Percentiles rank a stretch among this genome's conserved stretches.
These are phyloP conservation scores for Malassezia cuniculi DNA, from an alignment of 1,284 basidiomycete species.

Conservation along the genomic window DNA sequence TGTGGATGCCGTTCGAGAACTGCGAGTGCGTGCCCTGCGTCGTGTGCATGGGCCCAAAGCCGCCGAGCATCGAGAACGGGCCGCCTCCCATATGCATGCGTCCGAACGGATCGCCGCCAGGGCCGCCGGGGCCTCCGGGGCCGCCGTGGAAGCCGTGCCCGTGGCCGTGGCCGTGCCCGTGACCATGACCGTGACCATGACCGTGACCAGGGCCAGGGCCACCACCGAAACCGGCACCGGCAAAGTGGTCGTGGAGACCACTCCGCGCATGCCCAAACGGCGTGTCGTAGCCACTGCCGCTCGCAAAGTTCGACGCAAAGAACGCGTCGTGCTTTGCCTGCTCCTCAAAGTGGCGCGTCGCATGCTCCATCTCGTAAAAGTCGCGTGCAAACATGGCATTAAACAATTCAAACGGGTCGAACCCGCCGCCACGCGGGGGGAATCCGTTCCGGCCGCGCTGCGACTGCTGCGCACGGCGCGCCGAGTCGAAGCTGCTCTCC, in stretches of 20 bases:
- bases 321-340: too few relatives aligned
- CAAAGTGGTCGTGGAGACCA: too few relatives aligned
- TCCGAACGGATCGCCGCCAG: too few relatives aligned
- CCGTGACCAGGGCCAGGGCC: too few relatives aligned
- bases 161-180: conserved; percentile 1
- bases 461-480: conserved; percentile 24
- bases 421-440: conserved; percentile 1
- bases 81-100: too few relatives aligned
- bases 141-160: too few relatives aligned
- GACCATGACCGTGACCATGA: conserved; percentile 11
- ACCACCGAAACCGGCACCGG: too few relatives aligned
- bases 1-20: conserved; percentile 4
- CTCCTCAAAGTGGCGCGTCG: background rate
- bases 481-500: conserved; percentile 38
- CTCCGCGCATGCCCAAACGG: too few relatives aligned
- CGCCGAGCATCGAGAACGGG: conserved; percentile 4
- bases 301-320: too few relatives aligned
- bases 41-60: conserved; percentile 10
- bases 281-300: too few relatives aligned
- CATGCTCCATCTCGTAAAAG: conserved; percentile 15
- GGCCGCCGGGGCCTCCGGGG: too few relatives aligned
- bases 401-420: conserved; percentile 38
- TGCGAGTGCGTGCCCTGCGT: background rate
- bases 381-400: conserved; percentile 34
- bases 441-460: conserved; percentile 20